Base-by-base conservation (phyloP, 179 eudicot species). In the Silene coronaria region DNA sequence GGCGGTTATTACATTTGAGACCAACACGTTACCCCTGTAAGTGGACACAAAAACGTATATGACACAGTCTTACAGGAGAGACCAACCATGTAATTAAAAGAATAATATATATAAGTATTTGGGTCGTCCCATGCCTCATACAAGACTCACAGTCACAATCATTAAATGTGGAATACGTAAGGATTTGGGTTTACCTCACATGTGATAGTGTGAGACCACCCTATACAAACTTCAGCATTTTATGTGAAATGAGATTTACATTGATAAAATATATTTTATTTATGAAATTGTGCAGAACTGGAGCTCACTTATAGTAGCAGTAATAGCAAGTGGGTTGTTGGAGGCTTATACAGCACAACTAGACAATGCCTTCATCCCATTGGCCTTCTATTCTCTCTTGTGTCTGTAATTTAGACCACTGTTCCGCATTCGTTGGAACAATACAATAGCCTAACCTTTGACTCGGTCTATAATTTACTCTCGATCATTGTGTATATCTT, bases 311-410 rank as follows among this genome's bases (percentile, higher is more conserved):
- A 73, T 95, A 22, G 71, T 90, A 61, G 97, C 97, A 11, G 98
- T 92, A 80, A 89, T 88, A 7, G 82, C 87, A n/a, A 92, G 95
- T 74, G 99, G 99, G 67, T 86, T 95, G 85, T 81, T 95, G 83
- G 99, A 95, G 84, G 99, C 99, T 28, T 95, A 90, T 89, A 95
- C 97, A 27, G 93, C 97, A 60, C 97, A 95, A 79, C 99, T 95
- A 32, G 97, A 95, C 82, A 92, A 95, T 73, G 99, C 99, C 69
- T 95, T 95, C 91, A 95, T 95, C 77, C 99, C 99, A 21, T 90
- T 95, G 38, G 89, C 90, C 62, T 95, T 95, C 88, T 92, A 95
- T 80, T 90, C 93, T 81, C 92, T 95, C 57, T 89, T 92, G 66
- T 95, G 92, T 73, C 75, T 95, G 80, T 76, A 67, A 30, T 23